A percentile compares a stretch with the other conserved stretches of the same genome.
Conservation (phyloP, 2,329 filamentous ascomycete species). For the Penicillium sp. region DNA sequence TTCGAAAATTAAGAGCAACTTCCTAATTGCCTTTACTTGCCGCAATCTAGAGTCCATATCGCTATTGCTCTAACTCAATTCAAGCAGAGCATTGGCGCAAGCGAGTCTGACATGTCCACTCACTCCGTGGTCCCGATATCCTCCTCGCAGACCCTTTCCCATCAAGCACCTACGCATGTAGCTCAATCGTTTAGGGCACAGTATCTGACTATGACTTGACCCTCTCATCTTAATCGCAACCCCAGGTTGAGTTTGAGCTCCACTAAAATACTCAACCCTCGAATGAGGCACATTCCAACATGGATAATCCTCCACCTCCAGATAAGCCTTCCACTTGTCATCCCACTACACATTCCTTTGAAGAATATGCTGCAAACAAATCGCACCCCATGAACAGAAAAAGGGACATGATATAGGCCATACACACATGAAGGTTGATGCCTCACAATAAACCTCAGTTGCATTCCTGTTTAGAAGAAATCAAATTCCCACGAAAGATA, state of each 20-base stretch:
- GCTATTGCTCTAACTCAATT: background rate
- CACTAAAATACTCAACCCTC: background rate
- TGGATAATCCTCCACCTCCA: background rate
- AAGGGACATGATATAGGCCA: background rate
- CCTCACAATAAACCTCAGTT: background rate
- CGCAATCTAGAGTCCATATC: background rate
- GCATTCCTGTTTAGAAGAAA: too few relatives aligned
- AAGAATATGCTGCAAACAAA: too few relatives aligned
- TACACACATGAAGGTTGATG: background rate
- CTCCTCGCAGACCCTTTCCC: background rate
- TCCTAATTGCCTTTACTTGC: background rate
- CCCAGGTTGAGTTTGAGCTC: background rate
- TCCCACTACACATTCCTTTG: background rate
- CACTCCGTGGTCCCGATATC: too few relatives aligned
- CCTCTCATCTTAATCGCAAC: background rate
- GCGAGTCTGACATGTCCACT: too few relatives aligned
- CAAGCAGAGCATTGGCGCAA: background rate
- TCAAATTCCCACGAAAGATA: background rate
- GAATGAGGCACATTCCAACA: background rate
- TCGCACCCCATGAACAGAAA: too few relatives aligned
- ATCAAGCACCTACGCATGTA: background rate
- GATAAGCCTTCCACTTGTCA: background rate
- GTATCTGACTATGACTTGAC: background rate
- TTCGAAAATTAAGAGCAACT: background rate
- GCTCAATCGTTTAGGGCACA: background rate